A percentile compares a stretch with the other conserved stretches of the same genome.
Evolutionary conservation across 192 early-diverging fungal species (phyloP).

Genomic region (Coemansia sp.): DNA sequence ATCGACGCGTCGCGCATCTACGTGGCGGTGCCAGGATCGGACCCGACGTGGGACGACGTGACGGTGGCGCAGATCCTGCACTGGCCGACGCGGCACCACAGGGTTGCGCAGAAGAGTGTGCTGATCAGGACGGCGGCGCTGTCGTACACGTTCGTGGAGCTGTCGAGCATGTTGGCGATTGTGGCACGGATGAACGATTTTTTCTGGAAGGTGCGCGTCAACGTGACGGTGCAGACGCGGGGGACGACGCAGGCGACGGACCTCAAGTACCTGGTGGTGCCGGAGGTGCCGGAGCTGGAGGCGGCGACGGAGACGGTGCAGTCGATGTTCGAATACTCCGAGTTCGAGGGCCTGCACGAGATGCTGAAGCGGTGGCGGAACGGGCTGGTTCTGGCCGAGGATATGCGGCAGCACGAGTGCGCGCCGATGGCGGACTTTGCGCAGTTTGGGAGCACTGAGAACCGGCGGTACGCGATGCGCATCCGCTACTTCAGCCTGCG

Average conservation of each 20-base stretch:
- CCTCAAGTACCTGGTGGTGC: slow-evolving; percentile 17
- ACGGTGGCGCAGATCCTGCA: slow-evolving; percentile 37
- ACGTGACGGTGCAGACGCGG: slow-evolving; percentile 11
- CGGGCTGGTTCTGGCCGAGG: slow-evolving; percentile 33
- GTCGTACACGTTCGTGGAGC: slow-evolving; percentile 42
- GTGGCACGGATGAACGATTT: slow-evolving; percentile 40
- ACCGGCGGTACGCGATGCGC: slow-evolving; percentile 43
- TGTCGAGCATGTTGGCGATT: slow-evolving; percentile 34
- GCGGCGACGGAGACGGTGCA: slow-evolving; percentile 7
- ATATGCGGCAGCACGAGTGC: slow-evolving; percentile 9
- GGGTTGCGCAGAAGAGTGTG: slow-evolving; percentile 9
- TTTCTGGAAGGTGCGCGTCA: slow-evolving; percentile 37
- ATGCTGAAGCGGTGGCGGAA: slow-evolving; percentile 26
- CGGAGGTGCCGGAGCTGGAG: slow-evolving; percentile 1
- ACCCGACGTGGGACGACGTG: slow-evolving; percentile 49
- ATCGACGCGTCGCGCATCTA: slow-evolving; percentile 39
- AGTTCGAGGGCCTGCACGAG: slow-evolving; percentile 24
- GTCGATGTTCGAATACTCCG: slow-evolving; percentile 35
- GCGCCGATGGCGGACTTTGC: slow-evolving; percentile 12
- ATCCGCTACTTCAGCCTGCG: slow-evolving; percentile 47
- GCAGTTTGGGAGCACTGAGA: slow-evolving; percentile 26
- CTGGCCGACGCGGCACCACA: slow-evolving; percentile 43
- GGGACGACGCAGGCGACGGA: slow-evolving; percentile 19
- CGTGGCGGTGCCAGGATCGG: slow-evolving; percentile 34
- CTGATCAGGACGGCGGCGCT: slow-evolving; percentile 32